phyloP scores from a whole-genome alignment of 2,329 filamentous ascomycete genomes.

The Cercospora janseana region DNA sequence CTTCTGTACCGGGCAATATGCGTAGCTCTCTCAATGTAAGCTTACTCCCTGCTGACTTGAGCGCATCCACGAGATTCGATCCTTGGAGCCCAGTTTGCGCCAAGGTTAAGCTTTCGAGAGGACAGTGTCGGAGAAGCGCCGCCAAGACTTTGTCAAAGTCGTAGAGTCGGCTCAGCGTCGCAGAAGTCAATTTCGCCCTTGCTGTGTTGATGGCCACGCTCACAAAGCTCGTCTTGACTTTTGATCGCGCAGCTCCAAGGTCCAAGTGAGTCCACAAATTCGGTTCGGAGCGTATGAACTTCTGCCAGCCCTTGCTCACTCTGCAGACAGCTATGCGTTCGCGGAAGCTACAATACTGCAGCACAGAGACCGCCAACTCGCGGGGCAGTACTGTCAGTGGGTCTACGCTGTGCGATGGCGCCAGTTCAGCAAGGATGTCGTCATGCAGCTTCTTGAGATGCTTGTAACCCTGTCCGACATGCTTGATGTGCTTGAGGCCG shows the following conservation, averaged over 20 bases:
- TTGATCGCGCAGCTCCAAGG: slow-evolving; percentile 46
- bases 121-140: slow-evolving; percentile 42
- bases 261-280: slow-evolving; percentile 56
- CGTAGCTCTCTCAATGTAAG: slow-evolving; percentile 23
- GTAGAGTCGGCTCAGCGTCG: slow-evolving; percentile 39
- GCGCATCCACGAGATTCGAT: slow-evolving; percentile 19
- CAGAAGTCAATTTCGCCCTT: slow-evolving; percentile 38
- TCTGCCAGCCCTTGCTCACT: slow-evolving; percentile 57
- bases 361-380: slow-evolving; percentile 53
- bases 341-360: slow-evolving; percentile 54
- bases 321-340: slow-evolving; percentile 50
- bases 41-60: slow-evolving; percentile 20
- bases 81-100: slow-evolving; percentile 32
- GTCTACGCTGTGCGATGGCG: slow-evolving; percentile 47
- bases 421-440: slow-evolving; percentile 45
- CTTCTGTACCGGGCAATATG: slow-evolving; percentile 22
- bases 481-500: slow-evolving; percentile 54
- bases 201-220: slow-evolving; percentile 45
- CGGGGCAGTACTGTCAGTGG: slow-evolving; percentile 55
- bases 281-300: slow-evolving; percentile 49
- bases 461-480: slow-evolving; percentile 39
- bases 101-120: slow-evolving; percentile 37
- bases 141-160: slow-evolving; percentile 42
- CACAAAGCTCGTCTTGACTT: slow-evolving; percentile 45
- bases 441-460: slow-evolving; percentile 42